Percentiles rank a stretch among this genome's conserved stretches.
Conservation (phyloP, 768 basidiomycete species). For the Russula vinacea region DNA sequence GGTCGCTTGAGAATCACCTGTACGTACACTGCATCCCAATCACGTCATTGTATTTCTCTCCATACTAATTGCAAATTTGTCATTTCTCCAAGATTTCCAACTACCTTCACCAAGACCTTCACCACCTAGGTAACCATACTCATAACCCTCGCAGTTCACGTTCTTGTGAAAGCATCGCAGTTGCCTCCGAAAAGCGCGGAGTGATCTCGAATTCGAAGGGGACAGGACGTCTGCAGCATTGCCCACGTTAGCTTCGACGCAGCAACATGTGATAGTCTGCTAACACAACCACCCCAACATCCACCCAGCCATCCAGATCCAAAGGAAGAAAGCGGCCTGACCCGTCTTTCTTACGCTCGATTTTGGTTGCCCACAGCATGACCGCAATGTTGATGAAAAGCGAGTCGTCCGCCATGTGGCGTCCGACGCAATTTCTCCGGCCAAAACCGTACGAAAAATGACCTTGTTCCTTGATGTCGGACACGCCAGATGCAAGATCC, state of each 20-base stretch:
- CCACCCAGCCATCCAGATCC: neutral
- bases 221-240: neutral
- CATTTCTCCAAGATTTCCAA: neutral
- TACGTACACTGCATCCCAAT: too few species aligned
- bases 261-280: neutral
- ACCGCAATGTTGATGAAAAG: constrained; percentile 1
- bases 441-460: constrained; percentile 4
- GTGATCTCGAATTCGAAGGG: neutral
- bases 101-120: neutral
- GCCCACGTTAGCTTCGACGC: neutral
- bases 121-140: too few species aligned
- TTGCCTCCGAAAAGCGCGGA: neutral
- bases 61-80: too few species aligned
- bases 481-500: neutral
- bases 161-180: neutral
- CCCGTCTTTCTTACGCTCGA: neutral
- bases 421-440: neutral
- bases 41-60: too few species aligned
- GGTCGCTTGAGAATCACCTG: too few species aligned
- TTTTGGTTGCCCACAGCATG: neutral
- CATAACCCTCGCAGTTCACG: neutral
- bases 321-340: neutral
- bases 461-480: neutral
- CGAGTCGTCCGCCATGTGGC: neutral
- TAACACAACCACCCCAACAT: neutral